Percentiles rank a stretch among this genome's conserved stretches.
Evolutionary conservation across 2,329 filamentous ascomycete species (phyloP).

Genomic region (Decorospora gaudefroyi): DNA sequence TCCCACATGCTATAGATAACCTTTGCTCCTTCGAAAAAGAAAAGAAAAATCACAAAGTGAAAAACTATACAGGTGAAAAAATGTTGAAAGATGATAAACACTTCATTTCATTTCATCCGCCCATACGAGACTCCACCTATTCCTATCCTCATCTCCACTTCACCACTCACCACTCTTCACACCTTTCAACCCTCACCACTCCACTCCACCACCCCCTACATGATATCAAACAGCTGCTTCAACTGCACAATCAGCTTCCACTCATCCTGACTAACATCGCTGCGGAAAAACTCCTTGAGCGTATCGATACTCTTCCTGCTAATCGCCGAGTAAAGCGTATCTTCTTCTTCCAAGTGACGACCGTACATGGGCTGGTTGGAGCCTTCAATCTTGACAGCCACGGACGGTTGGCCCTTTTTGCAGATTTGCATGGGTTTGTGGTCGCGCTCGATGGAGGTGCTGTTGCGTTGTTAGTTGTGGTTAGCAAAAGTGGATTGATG

Average conservation of each 20-base stretch:
- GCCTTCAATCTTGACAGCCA: constrained; percentile 97
- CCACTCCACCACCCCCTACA: constrained; percentile 1
- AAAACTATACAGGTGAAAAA: no score
- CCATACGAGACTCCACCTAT: no score
- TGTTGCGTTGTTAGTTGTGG: constrained; percentile 47
- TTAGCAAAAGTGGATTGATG: background rate
- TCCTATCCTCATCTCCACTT: background rate
- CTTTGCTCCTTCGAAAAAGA: no score
- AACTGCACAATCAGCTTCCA: constrained; percentile 94
- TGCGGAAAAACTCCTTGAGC: constrained; percentile 92
- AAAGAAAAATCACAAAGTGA: no score
- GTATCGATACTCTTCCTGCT: constrained; percentile 88
- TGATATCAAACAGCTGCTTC: constrained; percentile 89
- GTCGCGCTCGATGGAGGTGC: constrained; percentile 94
- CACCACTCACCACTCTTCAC: background rate
- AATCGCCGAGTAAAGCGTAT: constrained; percentile 84
- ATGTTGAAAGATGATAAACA: no score
- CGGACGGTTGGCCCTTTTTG: constrained; percentile 96
- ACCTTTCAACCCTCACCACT: background rate
- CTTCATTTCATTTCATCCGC: no score
- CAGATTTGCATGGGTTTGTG: constrained; percentile 92
- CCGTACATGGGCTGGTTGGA: constrained; percentile 91
- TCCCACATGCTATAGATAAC: no score
- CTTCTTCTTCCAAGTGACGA: constrained; percentile 89
- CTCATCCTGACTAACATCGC: constrained; percentile 87